Percentiles rank a stretch among this genome's conserved stretches.
These are phyloP conservation scores for Kokia cookei DNA, from an alignment of 441 rosid genomes.

Conservation along the genomic window DNA sequence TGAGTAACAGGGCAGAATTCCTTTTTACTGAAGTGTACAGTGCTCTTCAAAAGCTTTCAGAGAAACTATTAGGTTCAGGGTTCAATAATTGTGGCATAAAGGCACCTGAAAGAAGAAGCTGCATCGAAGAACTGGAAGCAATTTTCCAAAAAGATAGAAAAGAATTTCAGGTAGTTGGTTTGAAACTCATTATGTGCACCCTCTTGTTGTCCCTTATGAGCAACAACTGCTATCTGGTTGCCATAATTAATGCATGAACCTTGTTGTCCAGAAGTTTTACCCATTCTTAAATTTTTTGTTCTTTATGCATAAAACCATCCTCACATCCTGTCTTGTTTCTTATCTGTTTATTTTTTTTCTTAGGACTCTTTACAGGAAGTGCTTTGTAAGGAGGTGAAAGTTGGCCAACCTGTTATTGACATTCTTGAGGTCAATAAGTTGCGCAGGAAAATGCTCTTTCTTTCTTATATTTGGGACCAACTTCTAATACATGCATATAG, in stretches of 20 bases:
- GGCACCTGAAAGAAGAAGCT: slow-evolving; percentile 26
- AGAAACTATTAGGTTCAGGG: slow-evolving; percentile 27
- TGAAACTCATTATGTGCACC: neutral
- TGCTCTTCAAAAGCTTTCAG: slow-evolving; percentile 43
- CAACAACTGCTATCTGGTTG: neutral
- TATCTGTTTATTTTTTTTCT: slow-evolving; percentile 4
- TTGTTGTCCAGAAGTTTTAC: neutral
- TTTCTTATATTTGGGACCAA: slow-evolving; percentile 66
- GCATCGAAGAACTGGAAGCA: slow-evolving; percentile 44
- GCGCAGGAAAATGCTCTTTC: slow-evolving; percentile 52
- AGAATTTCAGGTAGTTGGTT: slow-evolving; percentile 53
- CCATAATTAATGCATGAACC: neutral
- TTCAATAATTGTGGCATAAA: slow-evolving; percentile 24
- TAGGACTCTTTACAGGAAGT: slow-evolving; percentile 51
- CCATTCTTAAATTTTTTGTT: neutral
- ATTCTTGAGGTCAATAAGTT: slow-evolving; percentile 66
- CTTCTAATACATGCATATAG: slow-evolving; percentile 41
- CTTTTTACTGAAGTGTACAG: slow-evolving; percentile 48
- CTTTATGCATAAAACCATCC: slow-evolving; percentile 1
- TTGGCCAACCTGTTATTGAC: slow-evolving; percentile 46
- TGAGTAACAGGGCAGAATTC: slow-evolving; percentile 39
- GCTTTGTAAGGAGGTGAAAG: slow-evolving; percentile 24
- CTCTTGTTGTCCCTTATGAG: neutral
- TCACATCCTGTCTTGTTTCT: neutral
- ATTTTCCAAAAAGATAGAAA: slow-evolving; percentile 51